phyloP scores from a whole-genome alignment of 148 eudicot genomes.

The Camellia japonica region DNA sequence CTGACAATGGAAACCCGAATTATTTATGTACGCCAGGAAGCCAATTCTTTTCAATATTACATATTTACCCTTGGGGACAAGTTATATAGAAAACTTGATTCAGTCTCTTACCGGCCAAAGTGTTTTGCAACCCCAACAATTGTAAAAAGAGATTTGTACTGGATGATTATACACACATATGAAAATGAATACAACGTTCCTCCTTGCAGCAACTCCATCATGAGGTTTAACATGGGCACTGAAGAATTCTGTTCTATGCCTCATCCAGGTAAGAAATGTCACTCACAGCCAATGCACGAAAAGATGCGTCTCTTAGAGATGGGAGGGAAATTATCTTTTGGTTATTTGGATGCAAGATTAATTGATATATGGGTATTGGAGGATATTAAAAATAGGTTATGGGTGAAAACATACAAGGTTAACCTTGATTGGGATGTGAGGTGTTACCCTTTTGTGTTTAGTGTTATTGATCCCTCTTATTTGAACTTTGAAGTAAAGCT shows the following conservation, averaged over 20 bases:
- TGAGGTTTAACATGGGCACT: background rate
- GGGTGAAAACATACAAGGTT: no score
- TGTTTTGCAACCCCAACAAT: background rate
- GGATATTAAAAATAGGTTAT: background rate
- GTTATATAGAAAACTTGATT: no score
- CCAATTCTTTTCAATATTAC: background rate
- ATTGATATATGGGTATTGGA: background rate
- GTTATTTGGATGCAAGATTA: background rate
- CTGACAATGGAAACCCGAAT: no score
- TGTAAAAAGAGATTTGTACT: background rate
- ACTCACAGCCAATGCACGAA: background rate
- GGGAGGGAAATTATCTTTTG: background rate
- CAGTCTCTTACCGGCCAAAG: background rate
- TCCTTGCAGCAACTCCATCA: no score
- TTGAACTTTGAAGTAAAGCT: no score
- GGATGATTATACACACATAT: background rate
- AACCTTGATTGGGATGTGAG: no score
- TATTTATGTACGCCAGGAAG: background rate
- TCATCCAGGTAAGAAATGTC: background rate
- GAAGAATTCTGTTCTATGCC: background rate
- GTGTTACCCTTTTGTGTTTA: no score
- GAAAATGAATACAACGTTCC: no score
- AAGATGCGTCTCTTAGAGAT: background rate
- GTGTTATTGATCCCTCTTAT: no score
- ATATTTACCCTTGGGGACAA: background rate